These are phyloP conservation scores for Euphorbia lathyris DNA, from an alignment of 345 rosid genomes.

Conservation along the genomic window DNA sequence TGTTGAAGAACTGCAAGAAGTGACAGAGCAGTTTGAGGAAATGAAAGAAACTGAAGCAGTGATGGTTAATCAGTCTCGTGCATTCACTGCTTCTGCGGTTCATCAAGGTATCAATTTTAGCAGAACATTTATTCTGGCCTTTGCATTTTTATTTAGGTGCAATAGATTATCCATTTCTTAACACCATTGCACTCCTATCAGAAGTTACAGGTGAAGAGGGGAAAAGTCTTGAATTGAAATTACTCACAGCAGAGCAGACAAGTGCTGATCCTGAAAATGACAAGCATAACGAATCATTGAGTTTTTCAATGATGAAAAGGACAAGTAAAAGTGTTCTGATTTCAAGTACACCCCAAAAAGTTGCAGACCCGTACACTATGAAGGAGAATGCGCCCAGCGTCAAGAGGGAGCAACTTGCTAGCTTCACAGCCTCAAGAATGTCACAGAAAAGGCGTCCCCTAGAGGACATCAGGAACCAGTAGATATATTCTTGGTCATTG, in stretches of 20 bases:
- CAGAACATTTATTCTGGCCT: background rate
- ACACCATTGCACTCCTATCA: conserved; percentile 4
- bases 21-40: background rate
- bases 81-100: background rate
- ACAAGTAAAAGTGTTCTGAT: conserved; percentile 9
- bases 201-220: conserved; percentile 15
- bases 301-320: conserved; percentile 13
- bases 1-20: conserved; percentile 4
- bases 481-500: conserved; percentile 2
- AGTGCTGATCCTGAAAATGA: conserved; percentile 6
- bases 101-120: conserved; percentile 15
- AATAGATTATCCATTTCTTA: background rate
- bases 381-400: conserved; percentile 28
- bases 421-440: conserved; percentile 20
- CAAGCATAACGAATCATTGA: conserved; percentile 11
- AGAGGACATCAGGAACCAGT: conserved; percentile 22
- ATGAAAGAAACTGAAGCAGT: background rate
- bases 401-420: conserved; percentile 20
- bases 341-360: conserved; percentile 20
- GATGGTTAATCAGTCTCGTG: background rate
- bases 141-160: background rate
- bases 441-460: conserved; percentile 27
- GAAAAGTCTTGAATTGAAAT: conserved; percentile 5
- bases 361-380: conserved; percentile 5
- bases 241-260: conserved; percentile 9